Percentiles rank a stretch among this genome's conserved stretches.
These are phyloP conservation scores for Venturia carpophila DNA, from an alignment of 2,329 filamentous ascomycete species.

Conservation along the genomic window DNA sequence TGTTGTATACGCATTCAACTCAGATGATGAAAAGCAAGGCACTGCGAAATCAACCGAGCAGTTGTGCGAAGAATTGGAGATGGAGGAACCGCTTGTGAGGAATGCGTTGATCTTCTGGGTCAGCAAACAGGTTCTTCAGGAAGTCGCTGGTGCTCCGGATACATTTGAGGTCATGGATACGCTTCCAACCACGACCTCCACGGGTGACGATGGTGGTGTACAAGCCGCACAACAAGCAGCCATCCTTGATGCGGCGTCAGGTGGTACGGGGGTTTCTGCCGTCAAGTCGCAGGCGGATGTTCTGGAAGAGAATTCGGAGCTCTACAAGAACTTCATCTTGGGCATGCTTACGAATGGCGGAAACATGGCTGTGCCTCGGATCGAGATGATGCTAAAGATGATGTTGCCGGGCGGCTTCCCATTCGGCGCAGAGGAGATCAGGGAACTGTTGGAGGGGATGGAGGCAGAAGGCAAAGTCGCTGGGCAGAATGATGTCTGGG, in stretches of 20 bases:
- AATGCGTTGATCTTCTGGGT: slow-evolving; percentile 65
- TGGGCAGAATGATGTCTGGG: slow-evolving; percentile 28
- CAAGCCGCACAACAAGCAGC: slow-evolving; percentile 31
- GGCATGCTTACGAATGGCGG: slow-evolving; percentile 93
- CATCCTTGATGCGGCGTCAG: slow-evolving; percentile 20
- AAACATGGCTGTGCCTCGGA: slow-evolving; percentile 71
- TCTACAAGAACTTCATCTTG: slow-evolving; percentile 88
- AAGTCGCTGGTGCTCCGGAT: slow-evolving; percentile 39
- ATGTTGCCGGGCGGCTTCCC: slow-evolving; percentile 79
- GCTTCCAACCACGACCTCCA: background rate
- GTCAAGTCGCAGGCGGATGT: slow-evolving; percentile 48
- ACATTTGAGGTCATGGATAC: slow-evolving; percentile 61
- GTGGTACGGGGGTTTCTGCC: slow-evolving; percentile 39
- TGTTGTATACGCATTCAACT: slow-evolving; percentile 70
- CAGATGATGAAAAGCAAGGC: slow-evolving; percentile 32
- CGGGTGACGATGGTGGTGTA: slow-evolving; percentile 25
- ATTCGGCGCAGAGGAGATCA: slow-evolving; percentile 81
- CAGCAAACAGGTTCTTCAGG: slow-evolving; percentile 57
- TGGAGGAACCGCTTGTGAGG: slow-evolving; percentile 64
- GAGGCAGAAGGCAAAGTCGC: slow-evolving; percentile 61
- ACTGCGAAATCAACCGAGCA: slow-evolving; percentile 33
- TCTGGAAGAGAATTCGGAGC: slow-evolving; percentile 58
- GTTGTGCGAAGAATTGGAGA: slow-evolving; percentile 51
- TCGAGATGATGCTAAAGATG: slow-evolving; percentile 94
- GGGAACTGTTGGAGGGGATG: slow-evolving; percentile 71